Evolutionary conservation across 83 land plant genomes (phyloP).

Genomic region (Larix sibirica): DNA sequence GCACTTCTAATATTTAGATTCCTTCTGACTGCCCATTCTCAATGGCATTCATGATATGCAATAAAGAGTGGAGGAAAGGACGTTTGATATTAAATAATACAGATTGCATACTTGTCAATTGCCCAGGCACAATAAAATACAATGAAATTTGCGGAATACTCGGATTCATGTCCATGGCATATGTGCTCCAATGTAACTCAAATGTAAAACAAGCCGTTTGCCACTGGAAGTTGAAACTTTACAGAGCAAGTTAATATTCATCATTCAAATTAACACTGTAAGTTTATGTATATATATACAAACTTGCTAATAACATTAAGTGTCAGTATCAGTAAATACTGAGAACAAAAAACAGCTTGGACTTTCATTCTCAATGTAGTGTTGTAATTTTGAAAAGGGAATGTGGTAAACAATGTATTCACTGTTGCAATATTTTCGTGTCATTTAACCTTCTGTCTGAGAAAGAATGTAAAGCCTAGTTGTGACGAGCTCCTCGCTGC

Average conservation of each 20-base stretch:
- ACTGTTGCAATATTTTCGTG: not conserved
- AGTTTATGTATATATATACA: not conserved
- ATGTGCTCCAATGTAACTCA: not conserved
- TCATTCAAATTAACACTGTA: not conserved
- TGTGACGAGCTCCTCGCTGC: constrained; percentile 10
- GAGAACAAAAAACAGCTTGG: not conserved
- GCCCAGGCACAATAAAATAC: not conserved
- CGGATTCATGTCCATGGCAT: not conserved
- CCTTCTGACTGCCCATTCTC: too few relatives aligned
- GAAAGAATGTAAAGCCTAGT: not conserved
- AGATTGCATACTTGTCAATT: not conserved
- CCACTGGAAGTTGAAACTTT: not conserved
- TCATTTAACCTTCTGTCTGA: constrained; percentile 12
- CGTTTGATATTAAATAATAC: too few relatives aligned
- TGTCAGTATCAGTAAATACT: not conserved
- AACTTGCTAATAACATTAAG: not conserved
- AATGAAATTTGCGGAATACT: not conserved
- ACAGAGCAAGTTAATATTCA: not conserved
- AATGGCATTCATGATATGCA: too few relatives aligned
- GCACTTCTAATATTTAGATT: too few relatives aligned
- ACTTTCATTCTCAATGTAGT: not conserved
- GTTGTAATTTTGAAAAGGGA: not conserved
- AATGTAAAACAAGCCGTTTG: not conserved
- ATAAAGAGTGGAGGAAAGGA: too few relatives aligned
- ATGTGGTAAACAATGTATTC: not conserved